Percentiles rank a stretch among this genome's conserved stretches.
Evolutionary conservation across 2,329 filamentous ascomycete species (phyloP).

Genomic region (Trematosphaeria pertusa): DNA sequence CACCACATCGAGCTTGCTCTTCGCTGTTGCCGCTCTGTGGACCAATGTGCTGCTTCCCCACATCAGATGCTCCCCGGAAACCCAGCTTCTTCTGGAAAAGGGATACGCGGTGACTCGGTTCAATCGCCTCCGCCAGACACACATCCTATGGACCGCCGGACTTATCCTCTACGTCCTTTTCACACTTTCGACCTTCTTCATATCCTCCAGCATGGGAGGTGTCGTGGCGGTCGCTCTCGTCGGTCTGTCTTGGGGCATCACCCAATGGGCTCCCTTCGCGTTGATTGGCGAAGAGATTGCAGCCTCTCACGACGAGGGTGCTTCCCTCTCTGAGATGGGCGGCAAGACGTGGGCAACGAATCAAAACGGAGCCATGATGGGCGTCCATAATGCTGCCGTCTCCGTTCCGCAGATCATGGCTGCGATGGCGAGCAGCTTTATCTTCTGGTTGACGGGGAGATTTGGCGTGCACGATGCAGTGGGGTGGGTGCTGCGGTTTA

Average conservation of each 20-base stretch:
- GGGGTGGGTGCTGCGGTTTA: conserved; percentile 5
- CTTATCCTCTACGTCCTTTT: conserved; percentile 3
- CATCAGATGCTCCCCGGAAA: neutral
- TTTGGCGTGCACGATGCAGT: conserved; percentile 1
- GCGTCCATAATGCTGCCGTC: conserved; percentile 22
- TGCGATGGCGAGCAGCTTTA: conserved; percentile 6
- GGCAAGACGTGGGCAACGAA: neutral
- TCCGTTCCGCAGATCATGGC: conserved; percentile 25
- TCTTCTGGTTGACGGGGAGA: conserved; percentile 7
- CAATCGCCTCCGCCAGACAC: neutral
- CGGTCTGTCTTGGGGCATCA: conserved; percentile 39
- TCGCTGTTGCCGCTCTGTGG: conserved; percentile 11
- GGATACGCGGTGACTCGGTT: no score
- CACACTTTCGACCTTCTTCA: conserved; percentile 2
- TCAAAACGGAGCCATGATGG: conserved; percentile 21
- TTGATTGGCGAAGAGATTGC: conserved; percentile 36
- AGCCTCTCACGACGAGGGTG: neutral
- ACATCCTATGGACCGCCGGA: conserved; percentile 5
- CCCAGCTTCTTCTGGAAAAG: neutral
- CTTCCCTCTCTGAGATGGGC: conserved; percentile 1
- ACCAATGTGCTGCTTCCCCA: conserved; percentile 3
- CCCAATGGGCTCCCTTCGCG: conserved; percentile 39
- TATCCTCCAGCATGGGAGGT: conserved; percentile 1
- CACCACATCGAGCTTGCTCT: conserved; percentile 10
- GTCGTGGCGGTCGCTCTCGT: conserved; percentile 1